A percentile compares a stretch with the other conserved stretches of the same genome.
Evolutionary conservation across 169 alveolate species (phyloP).

Genomic region (Eimeria nieschulzi): DNA sequence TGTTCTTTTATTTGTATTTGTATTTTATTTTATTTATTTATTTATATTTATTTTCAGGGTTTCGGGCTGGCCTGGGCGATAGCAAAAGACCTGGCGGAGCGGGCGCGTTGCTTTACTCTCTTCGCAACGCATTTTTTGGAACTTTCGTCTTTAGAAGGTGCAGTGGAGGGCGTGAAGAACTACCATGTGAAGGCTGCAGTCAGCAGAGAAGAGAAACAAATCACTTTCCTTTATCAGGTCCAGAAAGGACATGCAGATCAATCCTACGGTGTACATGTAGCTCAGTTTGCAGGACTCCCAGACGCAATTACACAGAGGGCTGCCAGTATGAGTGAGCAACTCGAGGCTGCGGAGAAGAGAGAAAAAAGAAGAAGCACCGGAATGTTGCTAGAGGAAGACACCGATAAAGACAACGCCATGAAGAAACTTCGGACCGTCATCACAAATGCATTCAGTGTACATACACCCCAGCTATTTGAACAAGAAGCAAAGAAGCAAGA

Average conservation of each 20-base stretch:
- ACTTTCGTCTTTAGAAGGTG: conserved; percentile 90
- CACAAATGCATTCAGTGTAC: not conserved
- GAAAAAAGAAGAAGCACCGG: conserved; percentile 11
- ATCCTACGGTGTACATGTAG: conserved; percentile 95
- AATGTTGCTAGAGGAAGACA: not conserved
- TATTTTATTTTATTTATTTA: not conserved
- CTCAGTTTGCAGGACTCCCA: conserved; percentile 94
- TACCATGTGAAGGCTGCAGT: conserved; percentile 66
- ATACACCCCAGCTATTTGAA: not conserved
- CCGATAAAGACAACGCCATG: not conserved
- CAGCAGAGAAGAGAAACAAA: not conserved
- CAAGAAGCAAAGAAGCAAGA: not conserved
- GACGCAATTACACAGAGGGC: conserved; percentile 75
- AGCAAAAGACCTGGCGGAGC: conserved; percentile 91
- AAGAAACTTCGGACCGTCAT: not conserved
- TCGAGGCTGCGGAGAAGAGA: conserved; percentile 29
- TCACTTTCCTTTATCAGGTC: conserved; percentile 90
- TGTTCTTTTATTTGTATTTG: not conserved
- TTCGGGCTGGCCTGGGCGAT: conserved; percentile 98
- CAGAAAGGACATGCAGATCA: conserved; percentile 92
- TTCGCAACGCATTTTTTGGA: conserved; percentile 99
- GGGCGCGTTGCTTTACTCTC: conserved; percentile 92
- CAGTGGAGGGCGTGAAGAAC: conserved; percentile 44
- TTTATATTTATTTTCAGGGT: conserved; percentile 84
- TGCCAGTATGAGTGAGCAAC: not conserved